Percentiles rank a stretch among this genome's conserved stretches.
phyloP scores from a whole-genome alignment of 2,329 filamentous ascomycete genomes.

The Hymenoscyphus fraxineus region DNA sequence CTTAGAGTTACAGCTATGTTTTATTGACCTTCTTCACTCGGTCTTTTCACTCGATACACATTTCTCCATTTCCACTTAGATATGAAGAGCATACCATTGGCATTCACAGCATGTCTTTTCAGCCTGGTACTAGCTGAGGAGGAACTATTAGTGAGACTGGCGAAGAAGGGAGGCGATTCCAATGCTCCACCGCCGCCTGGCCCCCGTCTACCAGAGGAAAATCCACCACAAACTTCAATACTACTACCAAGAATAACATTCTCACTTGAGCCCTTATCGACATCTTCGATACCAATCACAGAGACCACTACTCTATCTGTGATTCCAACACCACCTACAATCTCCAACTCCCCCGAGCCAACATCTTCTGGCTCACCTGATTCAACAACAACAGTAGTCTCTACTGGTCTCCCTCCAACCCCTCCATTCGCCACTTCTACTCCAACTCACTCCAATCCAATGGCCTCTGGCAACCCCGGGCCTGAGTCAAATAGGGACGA shows the following conservation, averaged over 20 bases:
- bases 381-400: constrained; percentile 7
- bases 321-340: constrained; percentile 2
- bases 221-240: constrained; percentile 6
- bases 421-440: background rate
- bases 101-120: constrained; percentile 18
- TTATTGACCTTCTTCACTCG: constrained; percentile 23
- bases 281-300: constrained; percentile 6
- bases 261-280: background rate
- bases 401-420: background rate
- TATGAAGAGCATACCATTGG: constrained; percentile 21
- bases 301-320: constrained; percentile 12
- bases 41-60: constrained; percentile 12
- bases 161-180: constrained; percentile 1
- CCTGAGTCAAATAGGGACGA: background rate
- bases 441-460: constrained; percentile 1
- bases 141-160: background rate
- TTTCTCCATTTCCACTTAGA: constrained; percentile 13
- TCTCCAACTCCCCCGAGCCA: background rate
- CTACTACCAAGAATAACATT: background rate
- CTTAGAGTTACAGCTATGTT: constrained; percentile 22
- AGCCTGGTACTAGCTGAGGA: constrained; percentile 14
- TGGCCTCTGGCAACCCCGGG: background rate
- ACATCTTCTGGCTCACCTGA: constrained; percentile 1
- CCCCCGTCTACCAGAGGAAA: background rate
- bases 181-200: background rate